These are phyloP conservation scores for Lichtheimia corymbifera DNA, from an alignment of 371 early-diverging fungal genomes.

Conservation along the genomic window DNA sequence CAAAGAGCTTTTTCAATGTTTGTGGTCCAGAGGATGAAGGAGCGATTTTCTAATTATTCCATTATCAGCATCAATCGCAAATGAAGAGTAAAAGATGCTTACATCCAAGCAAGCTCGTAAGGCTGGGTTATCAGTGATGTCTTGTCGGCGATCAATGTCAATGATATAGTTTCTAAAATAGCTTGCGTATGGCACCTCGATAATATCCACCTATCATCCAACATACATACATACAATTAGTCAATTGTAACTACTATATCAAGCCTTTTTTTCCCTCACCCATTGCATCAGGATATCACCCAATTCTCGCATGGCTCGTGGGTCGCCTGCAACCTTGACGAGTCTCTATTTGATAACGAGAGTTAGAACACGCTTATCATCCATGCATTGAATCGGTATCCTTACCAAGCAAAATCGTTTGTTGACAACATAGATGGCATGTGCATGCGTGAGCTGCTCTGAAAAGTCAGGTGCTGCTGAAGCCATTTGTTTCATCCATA, in stretches of 20 bases:
- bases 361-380: too few relatives aligned
- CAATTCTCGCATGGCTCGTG: constrained; percentile 37
- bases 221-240: background rate
- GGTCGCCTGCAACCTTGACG: constrained; percentile 17
- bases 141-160: constrained; percentile 38
- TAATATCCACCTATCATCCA: constrained; percentile 43
- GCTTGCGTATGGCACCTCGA: constrained; percentile 53
- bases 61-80: background rate
- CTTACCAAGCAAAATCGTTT: constrained; percentile 20
- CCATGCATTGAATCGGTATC: too few relatives aligned
- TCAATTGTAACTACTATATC: background rate
- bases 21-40: background rate
- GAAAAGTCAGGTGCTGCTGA: constrained; percentile 50
- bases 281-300: constrained; percentile 51
- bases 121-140: constrained; percentile 31
- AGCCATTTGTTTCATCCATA: constrained; percentile 35
- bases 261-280: constrained; percentile 25
- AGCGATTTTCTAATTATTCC: background rate
- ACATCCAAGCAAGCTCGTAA: constrained; percentile 27
- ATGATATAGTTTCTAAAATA: constrained; percentile 41
- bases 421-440: constrained; percentile 39
- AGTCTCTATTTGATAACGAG: constrained; percentile 14
- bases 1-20: constrained; percentile 48
- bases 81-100: constrained; percentile 1
- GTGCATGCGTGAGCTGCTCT: constrained; percentile 38